Conservation (phyloP, 202 grass and related monocot genomes). For the Zoysia matrella region DNA sequence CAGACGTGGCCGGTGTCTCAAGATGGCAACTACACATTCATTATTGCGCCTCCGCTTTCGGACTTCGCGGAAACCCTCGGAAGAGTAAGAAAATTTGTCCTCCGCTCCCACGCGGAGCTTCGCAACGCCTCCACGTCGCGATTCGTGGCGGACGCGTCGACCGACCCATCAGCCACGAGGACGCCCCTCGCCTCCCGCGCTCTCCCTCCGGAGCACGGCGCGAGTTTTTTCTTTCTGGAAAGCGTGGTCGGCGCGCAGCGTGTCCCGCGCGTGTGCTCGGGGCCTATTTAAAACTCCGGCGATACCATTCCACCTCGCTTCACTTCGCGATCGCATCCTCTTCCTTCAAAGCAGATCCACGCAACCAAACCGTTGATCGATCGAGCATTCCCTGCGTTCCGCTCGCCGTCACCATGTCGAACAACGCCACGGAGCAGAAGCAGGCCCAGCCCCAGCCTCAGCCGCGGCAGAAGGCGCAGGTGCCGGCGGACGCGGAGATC, state of each 20-base stretch:
- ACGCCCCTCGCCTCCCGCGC: not conserved
- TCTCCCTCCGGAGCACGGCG: not conserved
- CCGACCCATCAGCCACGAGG: not conserved
- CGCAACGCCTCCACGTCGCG: not conserved
- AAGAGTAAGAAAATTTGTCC: not conserved
- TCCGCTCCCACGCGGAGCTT: conserved; percentile 7
- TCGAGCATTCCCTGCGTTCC: not conserved
- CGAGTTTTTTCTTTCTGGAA: conserved; percentile 27
- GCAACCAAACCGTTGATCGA: not conserved
- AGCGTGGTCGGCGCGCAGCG: conserved; percentile 36
- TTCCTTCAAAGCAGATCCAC: not conserved
- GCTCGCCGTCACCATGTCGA: conserved; percentile 38
- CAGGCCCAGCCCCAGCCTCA: too few species aligned
- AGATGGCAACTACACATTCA: not conserved
- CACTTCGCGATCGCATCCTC: too few species aligned
- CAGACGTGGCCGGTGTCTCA: too few species aligned
- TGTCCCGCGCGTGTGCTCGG: conserved; percentile 23
- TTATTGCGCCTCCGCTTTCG: not conserved
- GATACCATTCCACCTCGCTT: too few species aligned
- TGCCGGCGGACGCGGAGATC: conserved; percentile 36
- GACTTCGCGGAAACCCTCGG: not conserved
- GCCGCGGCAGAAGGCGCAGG: not conserved
- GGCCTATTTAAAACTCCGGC: not conserved
- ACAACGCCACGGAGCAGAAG: conserved; percentile 8
- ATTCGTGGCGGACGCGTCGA: conserved; percentile 17